Percentiles rank a stretch among this genome's conserved stretches.
These are phyloP conservation scores for Vigna reflexopilosa DNA, from an alignment of 306 rosid species.

Conservation along the genomic window DNA sequence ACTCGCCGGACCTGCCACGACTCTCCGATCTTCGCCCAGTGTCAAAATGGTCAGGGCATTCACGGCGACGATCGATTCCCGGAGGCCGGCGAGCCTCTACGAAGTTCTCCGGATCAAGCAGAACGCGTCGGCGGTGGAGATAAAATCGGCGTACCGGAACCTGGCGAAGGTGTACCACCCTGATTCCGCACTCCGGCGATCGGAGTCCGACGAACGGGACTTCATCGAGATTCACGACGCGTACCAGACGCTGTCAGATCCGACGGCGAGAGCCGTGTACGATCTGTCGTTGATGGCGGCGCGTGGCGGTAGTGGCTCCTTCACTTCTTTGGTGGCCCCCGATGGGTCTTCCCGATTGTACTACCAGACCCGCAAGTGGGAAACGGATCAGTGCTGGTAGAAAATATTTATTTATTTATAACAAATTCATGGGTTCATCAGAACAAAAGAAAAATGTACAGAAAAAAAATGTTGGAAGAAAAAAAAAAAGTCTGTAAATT, in stretches of 20 bases:
- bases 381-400: conserved; percentile 94
- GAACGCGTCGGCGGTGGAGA: conserved; percentile 39
- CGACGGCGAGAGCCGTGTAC: conserved; percentile 66
- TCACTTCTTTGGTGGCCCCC: conserved; percentile 19
- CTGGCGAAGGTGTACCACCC: conserved; percentile 64
- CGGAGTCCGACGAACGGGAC: conserved; percentile 55
- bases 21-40: not conserved
- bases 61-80: not conserved
- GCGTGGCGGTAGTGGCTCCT: conserved; percentile 11
- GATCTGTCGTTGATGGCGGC: conserved; percentile 58
- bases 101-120: conserved; percentile 44
- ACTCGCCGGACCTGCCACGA: not conserved
- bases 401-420: conserved; percentile 11
- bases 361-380: conserved; percentile 73
- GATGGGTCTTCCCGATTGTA: conserved; percentile 46
- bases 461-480: no score
- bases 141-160: conserved; percentile 43
- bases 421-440: not conserved
- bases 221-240: conserved; percentile 83
- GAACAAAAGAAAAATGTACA: not conserved
- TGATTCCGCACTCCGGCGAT: conserved; percentile 49
- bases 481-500: not conserved
- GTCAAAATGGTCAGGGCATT: not conserved
- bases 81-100: conserved; percentile 29
- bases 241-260: conserved; percentile 79